Evolutionary conservation across 1,284 basidiomycete species (phyloP).

Genomic region (Ceratobasidium papillatum): DNA sequence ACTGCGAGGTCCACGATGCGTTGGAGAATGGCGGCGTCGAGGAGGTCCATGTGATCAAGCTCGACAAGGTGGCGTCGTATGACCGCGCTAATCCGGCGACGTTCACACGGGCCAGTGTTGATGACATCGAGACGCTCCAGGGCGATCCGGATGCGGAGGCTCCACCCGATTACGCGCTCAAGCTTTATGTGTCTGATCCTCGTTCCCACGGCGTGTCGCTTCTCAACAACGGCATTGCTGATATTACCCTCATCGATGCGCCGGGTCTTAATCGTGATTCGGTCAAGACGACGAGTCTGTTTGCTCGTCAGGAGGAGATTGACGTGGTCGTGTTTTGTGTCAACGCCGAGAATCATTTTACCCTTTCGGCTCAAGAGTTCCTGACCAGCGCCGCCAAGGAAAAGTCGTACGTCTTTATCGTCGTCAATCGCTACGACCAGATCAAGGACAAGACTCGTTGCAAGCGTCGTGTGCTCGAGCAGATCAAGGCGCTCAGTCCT

Average conservation of each 20-base stretch:
- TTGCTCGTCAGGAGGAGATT: constrained; percentile 97
- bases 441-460: constrained; percentile 97
- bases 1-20: constrained; percentile 97
- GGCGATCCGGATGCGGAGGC: constrained; percentile 75
- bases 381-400: constrained; percentile 93
- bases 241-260: constrained; percentile 98
- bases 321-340: constrained; percentile 99
- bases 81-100: constrained; percentile 77
- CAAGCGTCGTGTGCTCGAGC: constrained; percentile 87
- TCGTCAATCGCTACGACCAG: constrained; percentile 98
- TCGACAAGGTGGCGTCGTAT: constrained; percentile 67
- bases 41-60: constrained; percentile 82
- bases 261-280: constrained; percentile 97
- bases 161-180: constrained; percentile 71
- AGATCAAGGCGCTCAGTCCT: constrained; percentile 93
- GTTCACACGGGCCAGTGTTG: constrained; percentile 73
- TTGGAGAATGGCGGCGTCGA: constrained; percentile 81
- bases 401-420: constrained; percentile 98
- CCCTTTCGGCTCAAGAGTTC: constrained; percentile 95
- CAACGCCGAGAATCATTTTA: constrained; percentile 98
- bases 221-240: constrained; percentile 94
- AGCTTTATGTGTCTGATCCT: constrained; percentile 83
- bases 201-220: constrained; percentile 81
- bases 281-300: constrained; percentile 94
- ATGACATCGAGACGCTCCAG: constrained; percentile 83